A percentile compares a stretch with the other conserved stretches of the same genome.
Conservation (phyloP, 164 flowering plant genomes). For the Magnolia officinalis region DNA sequence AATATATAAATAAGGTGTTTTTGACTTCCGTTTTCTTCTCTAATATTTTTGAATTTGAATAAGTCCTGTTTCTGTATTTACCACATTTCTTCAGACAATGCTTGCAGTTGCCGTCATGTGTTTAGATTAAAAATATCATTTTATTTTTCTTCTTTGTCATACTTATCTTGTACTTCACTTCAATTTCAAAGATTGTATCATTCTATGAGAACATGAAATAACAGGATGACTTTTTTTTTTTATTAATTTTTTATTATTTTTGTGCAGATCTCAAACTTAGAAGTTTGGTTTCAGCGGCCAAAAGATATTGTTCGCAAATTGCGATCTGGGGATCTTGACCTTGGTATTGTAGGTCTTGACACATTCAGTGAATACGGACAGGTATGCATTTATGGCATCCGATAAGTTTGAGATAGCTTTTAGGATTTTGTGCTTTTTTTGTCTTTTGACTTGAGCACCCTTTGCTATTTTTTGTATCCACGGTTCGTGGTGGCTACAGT, state of each 20-base stretch:
- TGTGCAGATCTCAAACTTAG: constrained; percentile 71
- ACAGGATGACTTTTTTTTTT: neutral
- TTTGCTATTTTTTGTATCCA: neutral
- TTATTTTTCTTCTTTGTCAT: too few relatives aligned
- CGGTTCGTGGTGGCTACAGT: neutral
- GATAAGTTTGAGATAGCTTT: neutral
- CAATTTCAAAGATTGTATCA: neutral
- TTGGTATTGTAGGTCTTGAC: constrained; percentile 91
- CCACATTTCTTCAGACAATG: too few relatives aligned
- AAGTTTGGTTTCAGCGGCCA: constrained; percentile 97
- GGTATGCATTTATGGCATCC: constrained; percentile 31
- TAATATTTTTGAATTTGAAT: too few relatives aligned
- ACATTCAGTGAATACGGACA: constrained; percentile 80
- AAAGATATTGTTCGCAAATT: constrained; percentile 85
- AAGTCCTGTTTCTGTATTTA: too few relatives aligned
- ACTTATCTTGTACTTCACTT: neutral
- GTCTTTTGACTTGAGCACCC: neutral
- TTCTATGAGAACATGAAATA: neutral
- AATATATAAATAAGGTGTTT: too few relatives aligned
- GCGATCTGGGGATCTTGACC: constrained; percentile 89
- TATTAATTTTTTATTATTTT: neutral
- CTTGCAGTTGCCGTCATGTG: too few relatives aligned
- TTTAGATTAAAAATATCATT: too few relatives aligned
- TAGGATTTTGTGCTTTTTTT: neutral
- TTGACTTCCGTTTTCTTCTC: too few relatives aligned